Percentiles rank a stretch among this genome's conserved stretches.
phyloP scores from a whole-genome alignment of 2,329 filamentous ascomycete genomes.

The Sclerotinia trifoliorum region DNA sequence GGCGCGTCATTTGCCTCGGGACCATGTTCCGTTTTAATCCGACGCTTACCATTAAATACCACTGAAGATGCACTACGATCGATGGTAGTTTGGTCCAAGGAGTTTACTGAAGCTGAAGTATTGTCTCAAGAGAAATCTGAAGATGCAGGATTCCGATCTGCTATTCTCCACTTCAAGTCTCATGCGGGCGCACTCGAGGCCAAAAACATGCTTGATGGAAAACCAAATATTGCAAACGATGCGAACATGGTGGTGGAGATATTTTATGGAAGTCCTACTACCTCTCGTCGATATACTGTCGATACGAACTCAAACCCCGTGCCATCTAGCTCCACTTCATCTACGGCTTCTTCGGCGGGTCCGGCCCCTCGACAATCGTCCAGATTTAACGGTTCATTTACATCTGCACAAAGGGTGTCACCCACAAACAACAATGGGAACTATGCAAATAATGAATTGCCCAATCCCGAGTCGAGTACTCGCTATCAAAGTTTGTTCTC shows the following conservation, averaged over 20 bases:
- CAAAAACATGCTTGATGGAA: slow-evolving; percentile 58
- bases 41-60: slow-evolving; percentile 53
- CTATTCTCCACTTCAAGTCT: slow-evolving; percentile 54
- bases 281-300: slow-evolving; percentile 52
- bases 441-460: slow-evolving; percentile 57
- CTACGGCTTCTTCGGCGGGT: slow-evolving; percentile 43
- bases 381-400: slow-evolving; percentile 62
- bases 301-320: slow-evolving; percentile 48
- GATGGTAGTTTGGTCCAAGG: slow-evolving; percentile 60
- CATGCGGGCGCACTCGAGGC: slow-evolving; percentile 54
- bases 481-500: slow-evolving; percentile 67
- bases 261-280: slow-evolving; percentile 42
- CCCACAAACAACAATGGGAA: slow-evolving; percentile 58
- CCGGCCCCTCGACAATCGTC: slow-evolving; percentile 36
- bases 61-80: slow-evolving; percentile 54
- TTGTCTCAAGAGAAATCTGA: slow-evolving; percentile 50
- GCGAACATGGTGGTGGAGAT: slow-evolving; percentile 59
- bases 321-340: slow-evolving; percentile 43
- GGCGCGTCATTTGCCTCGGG: slow-evolving; percentile 34
- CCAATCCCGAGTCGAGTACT: slow-evolving; percentile 53
- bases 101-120: slow-evolving; percentile 52
- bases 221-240: slow-evolving; percentile 51
- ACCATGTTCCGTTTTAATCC: slow-evolving; percentile 50
- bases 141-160: slow-evolving; percentile 52
- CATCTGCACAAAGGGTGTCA: slow-evolving; percentile 44